Conservation (phyloP, 441 rosid genomes). For the Flueggea neowawraea region DNA sequence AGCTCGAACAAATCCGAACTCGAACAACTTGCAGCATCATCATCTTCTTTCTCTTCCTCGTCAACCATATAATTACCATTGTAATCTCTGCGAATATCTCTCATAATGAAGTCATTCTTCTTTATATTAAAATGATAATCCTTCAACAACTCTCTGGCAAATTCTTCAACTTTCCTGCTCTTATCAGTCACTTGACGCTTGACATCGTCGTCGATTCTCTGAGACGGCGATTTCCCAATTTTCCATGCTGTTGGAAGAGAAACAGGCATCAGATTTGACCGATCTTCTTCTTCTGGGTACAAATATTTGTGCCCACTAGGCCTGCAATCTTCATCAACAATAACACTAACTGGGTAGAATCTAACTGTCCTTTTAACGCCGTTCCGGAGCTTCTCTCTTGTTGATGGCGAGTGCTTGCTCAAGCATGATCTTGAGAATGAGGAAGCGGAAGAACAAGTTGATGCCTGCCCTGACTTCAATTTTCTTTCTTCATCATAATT, state of each 20-base stretch:
- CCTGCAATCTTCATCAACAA: constrained; percentile 54
- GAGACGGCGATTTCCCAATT: constrained; percentile 42
- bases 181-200: constrained; percentile 28
- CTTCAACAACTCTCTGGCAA: constrained; percentile 57
- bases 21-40: constrained; percentile 68
- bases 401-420: constrained; percentile 52
- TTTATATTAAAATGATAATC: constrained; percentile 47
- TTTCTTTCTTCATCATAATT: constrained; percentile 34
- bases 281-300: constrained; percentile 11
- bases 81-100: constrained; percentile 13
- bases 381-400: constrained; percentile 42
- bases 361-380: constrained; percentile 63
- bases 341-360: constrained; percentile 67
- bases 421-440: constrained; percentile 84
- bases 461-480: constrained; percentile 36
- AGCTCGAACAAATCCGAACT: constrained; percentile 90
- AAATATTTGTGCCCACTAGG: constrained; percentile 50
- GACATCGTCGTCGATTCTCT: constrained; percentile 37
- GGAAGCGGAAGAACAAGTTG: constrained; percentile 70
- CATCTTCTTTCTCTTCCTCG: constrained; percentile 27
- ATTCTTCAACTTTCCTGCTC: constrained; percentile 47
- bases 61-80: constrained; percentile 23
- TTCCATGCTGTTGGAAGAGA: constrained; percentile 44
- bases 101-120: constrained; percentile 21
- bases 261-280: constrained; percentile 29